phyloP scores from a whole-genome alignment of 495 filamentous ascomycete species.

The Tuber calosporum region DNA sequence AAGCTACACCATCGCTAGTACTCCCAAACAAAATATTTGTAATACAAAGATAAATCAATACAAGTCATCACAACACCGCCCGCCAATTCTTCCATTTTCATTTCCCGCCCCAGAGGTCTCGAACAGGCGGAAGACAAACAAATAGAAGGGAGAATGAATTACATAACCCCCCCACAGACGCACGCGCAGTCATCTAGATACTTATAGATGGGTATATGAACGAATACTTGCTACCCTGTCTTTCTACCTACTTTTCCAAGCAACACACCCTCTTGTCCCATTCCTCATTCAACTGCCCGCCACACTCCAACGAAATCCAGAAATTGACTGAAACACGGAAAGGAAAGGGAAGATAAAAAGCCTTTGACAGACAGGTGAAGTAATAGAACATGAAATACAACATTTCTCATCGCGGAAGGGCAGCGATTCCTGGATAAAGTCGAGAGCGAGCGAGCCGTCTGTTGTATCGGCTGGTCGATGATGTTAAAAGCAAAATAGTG shows the following conservation, averaged over 20 bases:
- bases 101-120: background rate
- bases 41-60: background rate
- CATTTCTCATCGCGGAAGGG: background rate
- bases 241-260: background rate
- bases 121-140: background rate
- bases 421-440: background rate
- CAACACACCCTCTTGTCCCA: too few species aligned
- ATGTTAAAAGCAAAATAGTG: background rate
- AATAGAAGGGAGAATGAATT: background rate
- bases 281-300: background rate
- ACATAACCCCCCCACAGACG: background rate
- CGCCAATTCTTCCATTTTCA: background rate
- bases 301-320: background rate
- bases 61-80: background rate
- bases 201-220: background rate
- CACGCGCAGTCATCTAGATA: background rate
- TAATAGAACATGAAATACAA: slow-evolving; percentile 1
- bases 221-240: background rate
- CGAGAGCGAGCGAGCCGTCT: background rate
- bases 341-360: background rate
- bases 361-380: background rate
- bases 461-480: background rate
- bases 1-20: background rate
- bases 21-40: background rate
- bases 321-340: background rate